Evolutionary conservation across 2,329 filamentous ascomycete genomes (phyloP).

Genomic region (Cordyceps sp.): DNA sequence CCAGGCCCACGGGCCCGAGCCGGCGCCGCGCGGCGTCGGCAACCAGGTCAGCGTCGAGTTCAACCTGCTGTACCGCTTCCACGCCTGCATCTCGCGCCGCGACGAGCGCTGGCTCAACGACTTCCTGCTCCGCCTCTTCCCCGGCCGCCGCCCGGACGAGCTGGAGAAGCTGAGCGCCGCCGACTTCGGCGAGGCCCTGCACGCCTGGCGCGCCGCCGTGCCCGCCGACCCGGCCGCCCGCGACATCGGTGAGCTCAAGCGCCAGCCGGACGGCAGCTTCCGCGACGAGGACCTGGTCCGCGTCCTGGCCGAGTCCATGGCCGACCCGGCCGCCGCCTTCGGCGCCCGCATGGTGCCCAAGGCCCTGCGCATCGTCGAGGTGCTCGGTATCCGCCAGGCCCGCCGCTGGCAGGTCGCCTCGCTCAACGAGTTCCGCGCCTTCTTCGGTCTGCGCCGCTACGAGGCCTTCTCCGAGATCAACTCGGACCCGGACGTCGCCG

Average conservation of each 20-base stretch:
- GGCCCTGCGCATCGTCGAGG: slow-evolving; percentile 42
- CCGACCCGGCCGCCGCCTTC: slow-evolving; percentile 42
- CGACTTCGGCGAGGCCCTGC: slow-evolving; percentile 21
- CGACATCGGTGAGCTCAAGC: slow-evolving; percentile 29
- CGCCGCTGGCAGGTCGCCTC: slow-evolving; percentile 44
- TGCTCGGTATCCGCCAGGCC: slow-evolving; percentile 44
- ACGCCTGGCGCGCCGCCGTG: slow-evolving; percentile 19
- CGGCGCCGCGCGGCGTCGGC: slow-evolving; percentile 37
- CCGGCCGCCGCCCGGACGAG: slow-evolving; percentile 11
- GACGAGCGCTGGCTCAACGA: slow-evolving; percentile 47
- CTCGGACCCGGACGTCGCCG: slow-evolving; percentile 34
- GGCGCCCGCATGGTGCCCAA: slow-evolving; percentile 42
- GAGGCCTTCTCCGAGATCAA: slow-evolving; percentile 42
- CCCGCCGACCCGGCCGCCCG: slow-evolving; percentile 27
- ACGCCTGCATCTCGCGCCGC: slow-evolving; percentile 40
- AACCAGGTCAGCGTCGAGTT: slow-evolving; percentile 55
- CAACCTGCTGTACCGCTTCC: slow-evolving; percentile 51
- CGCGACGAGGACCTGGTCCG: slow-evolving; percentile 39
- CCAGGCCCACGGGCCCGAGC: slow-evolving; percentile 20
- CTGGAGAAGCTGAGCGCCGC: slow-evolving; percentile 15
- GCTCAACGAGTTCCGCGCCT: slow-evolving; percentile 47
- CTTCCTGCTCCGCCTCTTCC: slow-evolving; percentile 30
- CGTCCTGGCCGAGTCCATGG: slow-evolving; percentile 39
- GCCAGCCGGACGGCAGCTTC: slow-evolving; percentile 32
- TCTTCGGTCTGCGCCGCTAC: slow-evolving; percentile 42